Base-by-base conservation (phyloP, 2,329 filamentous ascomycete species). In the Pezicula carpinea region DNA sequence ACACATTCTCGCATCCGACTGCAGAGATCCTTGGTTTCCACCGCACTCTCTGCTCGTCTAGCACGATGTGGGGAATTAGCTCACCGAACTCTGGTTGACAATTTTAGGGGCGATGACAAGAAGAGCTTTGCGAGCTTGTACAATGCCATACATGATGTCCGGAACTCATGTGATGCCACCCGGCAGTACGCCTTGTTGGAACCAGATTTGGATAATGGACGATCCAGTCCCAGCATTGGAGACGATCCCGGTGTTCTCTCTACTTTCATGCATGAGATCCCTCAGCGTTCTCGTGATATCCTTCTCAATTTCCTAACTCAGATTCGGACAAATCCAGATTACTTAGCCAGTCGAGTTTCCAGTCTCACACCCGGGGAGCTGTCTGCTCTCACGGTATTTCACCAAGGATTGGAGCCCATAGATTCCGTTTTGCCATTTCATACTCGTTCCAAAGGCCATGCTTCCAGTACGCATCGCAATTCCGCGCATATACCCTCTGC, bases 281-380 rank as follows among this genome's bases (percentile, higher is more conserved):
- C 90, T 43, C 74, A 80, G 47, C 82, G 85, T 52, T 82, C 89
- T 47, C 77, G 88, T 62, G 81, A 89, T 51, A 81, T 84, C 36
- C 80, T 96, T 49, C 65, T 96, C 49, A 80, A 82, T 52, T 92
- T 97, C 61, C 70, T 97, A 58, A 84, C 81, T 41, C 81, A 89
- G 66, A 79, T 96, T 53, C 83, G 92, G 58, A 90, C 86, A 53
- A 91, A 96, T 64, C 84, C 89, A 32, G 83, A 91, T 60, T 97
- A 95, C 67, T 67, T 99, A 65, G 89, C 92, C 60, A 83, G 87
- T 53, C 82, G 91, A 54, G 77, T 99, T 54, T 83, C 82, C 64
- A 82, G 80, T 59, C 74, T 99, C 56, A 83, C 83, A 46, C 80
- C 83, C 49, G 71, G 82, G 52, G 91, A 97, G 67, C 76, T 96